Evolutionary conservation across 1,139 yeast genomes (phyloP).

Genomic region (Geotrichum australiense): DNA sequence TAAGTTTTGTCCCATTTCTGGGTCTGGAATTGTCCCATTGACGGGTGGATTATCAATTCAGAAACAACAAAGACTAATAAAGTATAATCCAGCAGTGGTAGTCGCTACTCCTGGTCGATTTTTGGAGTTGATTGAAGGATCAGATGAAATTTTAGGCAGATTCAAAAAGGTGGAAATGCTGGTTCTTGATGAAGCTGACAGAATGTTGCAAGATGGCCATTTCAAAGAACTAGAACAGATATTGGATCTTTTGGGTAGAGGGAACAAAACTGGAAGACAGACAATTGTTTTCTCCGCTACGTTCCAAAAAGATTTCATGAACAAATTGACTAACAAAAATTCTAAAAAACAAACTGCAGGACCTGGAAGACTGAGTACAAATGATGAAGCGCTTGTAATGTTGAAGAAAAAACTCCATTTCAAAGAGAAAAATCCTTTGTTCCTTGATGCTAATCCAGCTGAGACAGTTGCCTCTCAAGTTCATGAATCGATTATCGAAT

Average conservation of each 20-base stretch:
- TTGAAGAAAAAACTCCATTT: conserved; percentile 35
- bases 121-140: conserved; percentile 68
- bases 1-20: conserved; percentile 47
- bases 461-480: conserved; percentile 70
- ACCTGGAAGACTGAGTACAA: conserved; percentile 23
- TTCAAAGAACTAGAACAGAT: conserved; percentile 87
- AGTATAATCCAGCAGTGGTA: conserved; percentile 68
- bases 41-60: conserved; percentile 95
- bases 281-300: conserved; percentile 93
- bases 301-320: conserved; percentile 74
- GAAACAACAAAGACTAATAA: conserved; percentile 76
- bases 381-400: conserved; percentile 34
- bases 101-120: conserved; percentile 97
- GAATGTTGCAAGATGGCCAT: conserved; percentile 92
- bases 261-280: conserved; percentile 59
- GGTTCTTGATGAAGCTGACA: conserved; percentile 96
- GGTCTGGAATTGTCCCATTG: conserved; percentile 60
- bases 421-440: conserved; percentile 41
- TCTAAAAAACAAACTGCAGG: conserved; percentile 25
- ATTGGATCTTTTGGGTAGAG: conserved; percentile 44
- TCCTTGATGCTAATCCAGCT: conserved; percentile 83
- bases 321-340: conserved; percentile 50
- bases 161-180: conserved; percentile 60
- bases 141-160: conserved; percentile 44
- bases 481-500: conserved; percentile 83